These are phyloP conservation scores for Nymphaea colorata DNA, from an alignment of 164 flowering plant species.

Conservation along the genomic window DNA sequence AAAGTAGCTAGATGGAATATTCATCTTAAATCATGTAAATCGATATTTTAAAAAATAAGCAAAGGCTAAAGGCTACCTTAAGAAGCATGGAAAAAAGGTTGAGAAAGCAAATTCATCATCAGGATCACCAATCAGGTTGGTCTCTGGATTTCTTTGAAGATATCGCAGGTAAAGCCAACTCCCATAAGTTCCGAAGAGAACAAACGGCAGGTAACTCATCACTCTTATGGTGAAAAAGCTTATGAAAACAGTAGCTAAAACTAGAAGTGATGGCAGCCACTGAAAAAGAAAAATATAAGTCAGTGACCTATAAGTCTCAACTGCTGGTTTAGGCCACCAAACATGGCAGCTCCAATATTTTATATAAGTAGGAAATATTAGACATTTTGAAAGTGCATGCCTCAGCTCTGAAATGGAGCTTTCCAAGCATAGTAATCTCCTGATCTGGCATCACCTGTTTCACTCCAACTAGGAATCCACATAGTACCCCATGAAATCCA, in stretches of 20 bases:
- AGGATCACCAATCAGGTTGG: constrained; percentile 1
- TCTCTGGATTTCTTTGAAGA: constrained; percentile 5
- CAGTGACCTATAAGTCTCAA: background rate
- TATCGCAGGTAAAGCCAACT: constrained; percentile 6
- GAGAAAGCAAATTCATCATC: constrained; percentile 7
- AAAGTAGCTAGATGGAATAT: background rate
- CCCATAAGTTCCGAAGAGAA: constrained; percentile 5
- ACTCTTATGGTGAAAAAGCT: constrained; percentile 1
- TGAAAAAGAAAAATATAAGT: background rate
- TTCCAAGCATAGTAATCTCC: background rate
- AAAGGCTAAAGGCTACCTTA: constrained; percentile 3
- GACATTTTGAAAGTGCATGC: background rate
- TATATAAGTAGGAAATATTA: background rate
- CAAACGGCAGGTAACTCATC: constrained; percentile 1
- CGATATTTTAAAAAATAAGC: background rate
- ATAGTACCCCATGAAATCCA: constrained; percentile 5
- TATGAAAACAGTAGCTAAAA: background rate
- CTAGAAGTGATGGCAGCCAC: constrained; percentile 3
- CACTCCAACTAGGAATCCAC: constrained; percentile 3
- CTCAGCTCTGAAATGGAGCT: background rate
- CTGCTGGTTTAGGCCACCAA: background rate
- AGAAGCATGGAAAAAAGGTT: constrained; percentile 3
- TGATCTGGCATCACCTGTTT: constrained; percentile 4
- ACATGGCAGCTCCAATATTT: background rate
- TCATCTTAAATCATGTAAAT: background rate